Percentiles rank a stretch among this genome's conserved stretches.
phyloP scores from a whole-genome alignment of 2,329 filamentous ascomycete genomes.

The Paecilomyces niveus region DNA sequence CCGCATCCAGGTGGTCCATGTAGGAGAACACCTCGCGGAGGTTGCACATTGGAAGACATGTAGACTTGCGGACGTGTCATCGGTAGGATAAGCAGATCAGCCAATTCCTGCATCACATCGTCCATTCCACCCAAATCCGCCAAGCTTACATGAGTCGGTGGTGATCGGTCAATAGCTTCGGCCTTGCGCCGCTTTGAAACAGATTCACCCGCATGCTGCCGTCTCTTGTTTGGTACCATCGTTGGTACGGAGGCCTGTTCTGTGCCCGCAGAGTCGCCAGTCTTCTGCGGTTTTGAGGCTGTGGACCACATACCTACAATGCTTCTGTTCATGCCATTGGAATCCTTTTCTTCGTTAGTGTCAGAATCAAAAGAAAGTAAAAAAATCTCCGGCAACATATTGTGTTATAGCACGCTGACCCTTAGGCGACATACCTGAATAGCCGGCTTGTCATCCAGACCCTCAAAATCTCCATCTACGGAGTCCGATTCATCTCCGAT shows the following conservation, averaged over 20 bases:
- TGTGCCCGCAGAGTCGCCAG: conserved; percentile 15
- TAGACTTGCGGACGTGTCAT: conserved; percentile 63
- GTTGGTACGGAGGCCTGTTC: conserved; percentile 17
- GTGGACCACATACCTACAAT: conserved; percentile 55
- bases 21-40: conserved; percentile 67
- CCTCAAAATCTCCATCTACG: conserved; percentile 45
- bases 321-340: conserved; percentile 60
- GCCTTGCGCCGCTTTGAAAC: conserved; percentile 58
- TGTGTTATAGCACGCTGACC: no score
- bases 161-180: conserved; percentile 52
- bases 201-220: conserved; percentile 59
- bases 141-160: conserved; percentile 61
- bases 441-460: conserved; percentile 32
- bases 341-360: conserved; percentile 32
- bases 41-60: conserved; percentile 57
- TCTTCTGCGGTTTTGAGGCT: conserved; percentile 26
- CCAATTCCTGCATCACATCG: conserved; percentile 60
- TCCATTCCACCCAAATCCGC: conserved; percentile 72
- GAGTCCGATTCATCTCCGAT: conserved; percentile 47
- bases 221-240: conserved; percentile 43
- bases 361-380: not conserved
- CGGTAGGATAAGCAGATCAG: conserved; percentile 65
- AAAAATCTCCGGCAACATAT: not conserved
- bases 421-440: conserved; percentile 17
- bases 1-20: conserved; percentile 81